Conservation (phyloP, 2,329 filamentous ascomycete genomes). For the Aspergillus intermedius region DNA sequence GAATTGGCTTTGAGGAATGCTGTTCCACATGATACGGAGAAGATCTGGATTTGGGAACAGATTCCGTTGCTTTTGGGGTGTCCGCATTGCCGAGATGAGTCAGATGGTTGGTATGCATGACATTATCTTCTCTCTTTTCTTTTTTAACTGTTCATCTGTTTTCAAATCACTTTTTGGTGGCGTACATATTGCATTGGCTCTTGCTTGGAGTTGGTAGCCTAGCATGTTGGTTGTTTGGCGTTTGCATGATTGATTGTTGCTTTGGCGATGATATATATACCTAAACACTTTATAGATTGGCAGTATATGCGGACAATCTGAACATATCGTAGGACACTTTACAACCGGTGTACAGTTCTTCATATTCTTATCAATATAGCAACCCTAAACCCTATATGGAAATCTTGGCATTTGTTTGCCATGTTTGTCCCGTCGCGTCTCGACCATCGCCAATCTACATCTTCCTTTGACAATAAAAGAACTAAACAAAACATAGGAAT, state of each 20-base stretch:
- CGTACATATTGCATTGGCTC: conserved; percentile 3
- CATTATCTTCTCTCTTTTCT: not conserved
- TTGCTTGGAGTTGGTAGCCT: not conserved
- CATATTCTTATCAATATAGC: not conserved
- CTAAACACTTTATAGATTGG: not conserved
- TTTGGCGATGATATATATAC: not conserved
- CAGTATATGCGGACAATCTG: not conserved
- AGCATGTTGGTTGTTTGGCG: not conserved
- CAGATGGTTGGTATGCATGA: conserved; percentile 28
- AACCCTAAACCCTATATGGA: conserved; percentile 3
- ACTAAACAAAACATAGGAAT: not conserved
- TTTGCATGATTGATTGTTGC: not conserved
- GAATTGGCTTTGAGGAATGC: conserved; percentile 25
- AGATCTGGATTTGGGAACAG: conserved; percentile 27
- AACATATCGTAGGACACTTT: not conserved
- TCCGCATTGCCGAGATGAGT: conserved; percentile 21
- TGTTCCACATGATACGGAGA: conserved; percentile 28
- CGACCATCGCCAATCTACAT: not conserved
- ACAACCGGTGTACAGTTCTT: not conserved
- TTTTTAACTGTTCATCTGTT: conserved; percentile 1
- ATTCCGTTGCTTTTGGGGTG: conserved; percentile 33
- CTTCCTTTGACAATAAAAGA: not conserved
- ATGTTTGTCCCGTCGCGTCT: conserved; percentile 3
- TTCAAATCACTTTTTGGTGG: conserved; percentile 5
- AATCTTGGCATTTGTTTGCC: conserved; percentile 7